These are phyloP conservation scores for Talaromyces adpressus DNA, from an alignment of 495 filamentous ascomycete genomes.

Conservation along the genomic window DNA sequence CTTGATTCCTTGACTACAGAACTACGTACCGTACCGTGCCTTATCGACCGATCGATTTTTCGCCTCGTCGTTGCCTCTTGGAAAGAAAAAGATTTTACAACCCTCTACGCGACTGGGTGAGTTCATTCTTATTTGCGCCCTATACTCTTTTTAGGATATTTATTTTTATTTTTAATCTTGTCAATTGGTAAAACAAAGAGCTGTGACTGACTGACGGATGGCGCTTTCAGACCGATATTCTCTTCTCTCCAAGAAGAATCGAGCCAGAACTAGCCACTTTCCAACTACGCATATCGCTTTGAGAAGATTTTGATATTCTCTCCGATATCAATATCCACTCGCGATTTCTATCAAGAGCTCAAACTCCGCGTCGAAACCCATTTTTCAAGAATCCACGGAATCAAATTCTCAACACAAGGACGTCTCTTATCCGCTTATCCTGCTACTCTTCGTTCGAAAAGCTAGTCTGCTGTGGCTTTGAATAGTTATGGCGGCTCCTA, in stretches of 20 bases:
- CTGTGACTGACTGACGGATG: background rate
- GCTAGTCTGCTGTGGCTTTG: slow-evolving; percentile 13
- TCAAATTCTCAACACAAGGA: slow-evolving; percentile 2
- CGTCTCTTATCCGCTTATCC: background rate
- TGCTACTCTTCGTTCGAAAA: background rate
- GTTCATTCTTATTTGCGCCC: background rate
- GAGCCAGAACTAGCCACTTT: background rate
- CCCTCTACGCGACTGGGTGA: background rate
- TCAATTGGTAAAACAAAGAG: background rate
- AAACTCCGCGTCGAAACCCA: background rate
- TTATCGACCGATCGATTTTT: background rate
- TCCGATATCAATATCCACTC: background rate
- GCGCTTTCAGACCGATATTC: background rate
- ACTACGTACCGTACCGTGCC: background rate
- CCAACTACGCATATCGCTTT: background rate
- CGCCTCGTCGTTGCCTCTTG: background rate
- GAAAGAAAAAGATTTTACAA: background rate
- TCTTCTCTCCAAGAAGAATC: background rate
- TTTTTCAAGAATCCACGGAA: background rate
- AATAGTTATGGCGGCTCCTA: slow-evolving; percentile 66
- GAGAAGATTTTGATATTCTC: background rate
- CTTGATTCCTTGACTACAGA: background rate
- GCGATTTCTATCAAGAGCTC: background rate
- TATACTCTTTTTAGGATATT: background rate
- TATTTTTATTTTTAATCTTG: background rate